Conservation (phyloP, 352 stramenopile species). For the Phytophthora multivora region DNA sequence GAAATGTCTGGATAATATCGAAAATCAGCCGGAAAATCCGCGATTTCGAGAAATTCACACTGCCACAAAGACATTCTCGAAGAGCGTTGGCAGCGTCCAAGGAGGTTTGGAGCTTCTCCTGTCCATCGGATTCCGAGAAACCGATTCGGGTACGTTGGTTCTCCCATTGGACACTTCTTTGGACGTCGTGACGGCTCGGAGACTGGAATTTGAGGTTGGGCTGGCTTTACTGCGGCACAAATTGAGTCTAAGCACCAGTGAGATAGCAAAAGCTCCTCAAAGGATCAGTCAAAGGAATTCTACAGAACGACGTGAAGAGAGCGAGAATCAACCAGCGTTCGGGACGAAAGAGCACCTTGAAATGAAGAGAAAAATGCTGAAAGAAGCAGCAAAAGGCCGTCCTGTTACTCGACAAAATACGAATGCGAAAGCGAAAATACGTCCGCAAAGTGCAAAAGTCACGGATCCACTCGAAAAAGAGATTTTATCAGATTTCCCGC, state of each 20-base stretch:
- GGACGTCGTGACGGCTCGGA: constrained; percentile 36
- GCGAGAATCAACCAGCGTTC: background rate
- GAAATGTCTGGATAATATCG: constrained; percentile 60
- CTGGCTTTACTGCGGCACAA: constrained; percentile 19
- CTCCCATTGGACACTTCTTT: constrained; percentile 34
- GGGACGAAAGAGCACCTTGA: background rate
- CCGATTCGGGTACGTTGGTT: constrained; percentile 38
- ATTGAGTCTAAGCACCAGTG: background rate
- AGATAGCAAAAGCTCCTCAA: background rate
- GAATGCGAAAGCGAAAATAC: constrained; percentile 6
- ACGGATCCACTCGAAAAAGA: constrained; percentile 43
- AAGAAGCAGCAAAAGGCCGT: background rate
- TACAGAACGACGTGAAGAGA: background rate
- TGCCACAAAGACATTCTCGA: constrained; percentile 52
- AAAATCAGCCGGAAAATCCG: constrained; percentile 46
- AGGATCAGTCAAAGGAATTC: background rate
- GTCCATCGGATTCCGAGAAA: constrained; percentile 62
- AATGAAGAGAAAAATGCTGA: background rate
- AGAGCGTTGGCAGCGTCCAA: constrained; percentile 32
- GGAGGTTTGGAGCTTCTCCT: constrained; percentile 52
- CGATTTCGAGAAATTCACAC: constrained; percentile 62
- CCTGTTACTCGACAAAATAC: background rate
- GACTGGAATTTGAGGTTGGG: constrained; percentile 56
- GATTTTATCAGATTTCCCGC: constrained; percentile 35
- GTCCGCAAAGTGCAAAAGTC: background rate